These are phyloP conservation scores for Yamadazyma aaseri DNA, from an alignment of 1,139 yeast genomes.

Conservation along the genomic window DNA sequence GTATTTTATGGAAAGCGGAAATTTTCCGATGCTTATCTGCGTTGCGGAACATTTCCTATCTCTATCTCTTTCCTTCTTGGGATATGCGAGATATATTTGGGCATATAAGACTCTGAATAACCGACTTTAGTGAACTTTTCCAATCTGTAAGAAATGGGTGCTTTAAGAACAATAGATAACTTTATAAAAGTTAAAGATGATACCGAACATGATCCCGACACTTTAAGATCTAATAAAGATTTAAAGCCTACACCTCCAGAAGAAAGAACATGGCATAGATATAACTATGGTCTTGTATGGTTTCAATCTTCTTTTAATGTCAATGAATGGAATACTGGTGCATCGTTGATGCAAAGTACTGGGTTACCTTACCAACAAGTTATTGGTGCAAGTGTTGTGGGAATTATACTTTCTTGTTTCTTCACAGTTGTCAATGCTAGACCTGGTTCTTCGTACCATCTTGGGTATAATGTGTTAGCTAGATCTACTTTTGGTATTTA, in stretches of 20 bases:
- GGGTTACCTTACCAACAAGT: slow-evolving; percentile 16
- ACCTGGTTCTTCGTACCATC: slow-evolving; percentile 16
- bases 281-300: slow-evolving; percentile 15
- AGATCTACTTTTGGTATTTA: slow-evolving; percentile 15
- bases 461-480: slow-evolving; percentile 16
- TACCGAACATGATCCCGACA: slow-evolving; percentile 10
- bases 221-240: slow-evolving; percentile 13
- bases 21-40: background rate
- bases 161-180: slow-evolving; percentile 11
- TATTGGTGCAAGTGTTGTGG: slow-evolving; percentile 15
- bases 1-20: slow-evolving; percentile 16
- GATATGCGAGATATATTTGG: too few species aligned
- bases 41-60: too few species aligned
- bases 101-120: too few species aligned
- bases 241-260: slow-evolving; percentile 16
- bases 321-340: slow-evolving; percentile 17
- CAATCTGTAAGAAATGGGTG: too few species aligned
- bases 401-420: slow-evolving; percentile 13
- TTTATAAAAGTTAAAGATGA: slow-evolving; percentile 14
- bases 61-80: too few species aligned
- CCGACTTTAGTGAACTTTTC: too few species aligned
- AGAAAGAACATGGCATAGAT: slow-evolving; percentile 16
- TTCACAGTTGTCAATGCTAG: slow-evolving; percentile 16
- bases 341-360: slow-evolving; percentile 13
- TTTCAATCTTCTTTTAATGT: slow-evolving; percentile 16